Conservation (phyloP, 371 early-diverging fungal species). For the Lichtheimia corymbifera region DNA sequence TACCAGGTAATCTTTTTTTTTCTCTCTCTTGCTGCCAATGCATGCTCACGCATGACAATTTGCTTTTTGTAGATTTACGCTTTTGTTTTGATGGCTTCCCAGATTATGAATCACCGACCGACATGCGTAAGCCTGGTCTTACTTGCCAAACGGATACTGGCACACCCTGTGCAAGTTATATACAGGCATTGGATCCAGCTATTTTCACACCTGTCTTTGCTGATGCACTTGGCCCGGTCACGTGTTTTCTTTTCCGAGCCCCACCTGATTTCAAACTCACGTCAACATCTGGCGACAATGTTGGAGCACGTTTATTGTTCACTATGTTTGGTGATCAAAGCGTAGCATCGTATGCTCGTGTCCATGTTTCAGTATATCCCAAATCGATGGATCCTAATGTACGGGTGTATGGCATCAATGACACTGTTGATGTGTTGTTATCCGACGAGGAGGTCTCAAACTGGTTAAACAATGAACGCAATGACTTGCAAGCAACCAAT, state of each 20-base stretch:
- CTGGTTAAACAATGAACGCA: slow-evolving; percentile 44
- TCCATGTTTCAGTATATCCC: slow-evolving; percentile 48
- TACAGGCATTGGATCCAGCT: slow-evolving; percentile 36
- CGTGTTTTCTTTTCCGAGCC: slow-evolving; percentile 42
- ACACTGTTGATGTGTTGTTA: slow-evolving; percentile 22
- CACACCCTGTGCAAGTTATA: slow-evolving; percentile 27
- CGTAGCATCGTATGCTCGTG: slow-evolving; percentile 24
- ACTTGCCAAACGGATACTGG: slow-evolving; percentile 44
- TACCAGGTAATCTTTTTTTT: slow-evolving; percentile 24
- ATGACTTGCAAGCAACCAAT: slow-evolving; percentile 41
- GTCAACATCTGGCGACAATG: slow-evolving; percentile 41
- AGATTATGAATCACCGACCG: slow-evolving; percentile 11
- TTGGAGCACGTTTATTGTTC: slow-evolving; percentile 44
- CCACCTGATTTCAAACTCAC: slow-evolving; percentile 33
- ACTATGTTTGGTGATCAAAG: slow-evolving; percentile 40
- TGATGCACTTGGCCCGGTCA: slow-evolving; percentile 39
- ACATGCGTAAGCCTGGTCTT: slow-evolving; percentile 31
- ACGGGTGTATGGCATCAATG: slow-evolving; percentile 28
- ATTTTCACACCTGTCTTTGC: slow-evolving; percentile 38
- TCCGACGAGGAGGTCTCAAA: slow-evolving; percentile 25
- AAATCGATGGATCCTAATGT: slow-evolving; percentile 49
- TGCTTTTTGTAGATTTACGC: slow-evolving; percentile 34
- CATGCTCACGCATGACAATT: background rate
- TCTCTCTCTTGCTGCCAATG: background rate
- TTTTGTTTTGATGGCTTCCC: slow-evolving; percentile 53